Evolutionary conservation across 148 eudicot species (phyloP), one percentile per base, ranked within the genome.

Genomic region (Fallopia convolvulus): DNA sequence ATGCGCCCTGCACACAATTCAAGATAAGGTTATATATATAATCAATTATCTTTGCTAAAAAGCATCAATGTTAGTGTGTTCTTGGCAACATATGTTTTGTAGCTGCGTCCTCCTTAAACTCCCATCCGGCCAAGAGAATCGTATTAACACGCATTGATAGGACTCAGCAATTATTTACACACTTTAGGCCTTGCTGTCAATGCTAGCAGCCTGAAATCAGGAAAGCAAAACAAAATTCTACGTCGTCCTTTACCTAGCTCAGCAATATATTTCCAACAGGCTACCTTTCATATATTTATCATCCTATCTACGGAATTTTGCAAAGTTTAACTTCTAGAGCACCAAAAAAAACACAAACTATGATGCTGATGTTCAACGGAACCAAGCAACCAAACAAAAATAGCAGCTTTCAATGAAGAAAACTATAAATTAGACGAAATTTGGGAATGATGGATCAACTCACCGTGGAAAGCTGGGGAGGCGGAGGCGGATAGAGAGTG

Each of bases 391-490:
- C 68, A 60, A 23, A 60, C 68, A 60, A 60, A 52, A 60, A 60
- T 15, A 60, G 14, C 68, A 60, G 26, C 10, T 48, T 8, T 23
- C 30, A 23, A 26, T 9, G 33, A 61, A 3, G 8, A 61, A 61
- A 65, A 30, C 72, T 68, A 33, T 0, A 33, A 15, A 68, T 8
- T 2, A 15, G 44, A 68, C 72, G 44, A 66, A 66, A 68, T 68
- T 23, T 11, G 11, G 1, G 72, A 2, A 68, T 17, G 72, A 68
- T 33, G 23, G 68, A 39, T 12, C 70, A 23, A 76, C 89, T 79
- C 82, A 89, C 95, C 58, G 90, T 91, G n/a, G 98, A 85, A 74
- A 93, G 98, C 80, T 93, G 98, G 6, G 98, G 98, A 72, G 98
- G 96, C 10, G 96, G 96, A 0, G 90, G 90, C 74, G 93, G 93